Base-by-base conservation (phyloP, 2,329 filamentous ascomycete genomes). In the Fusarium pseudograminearum region DNA sequence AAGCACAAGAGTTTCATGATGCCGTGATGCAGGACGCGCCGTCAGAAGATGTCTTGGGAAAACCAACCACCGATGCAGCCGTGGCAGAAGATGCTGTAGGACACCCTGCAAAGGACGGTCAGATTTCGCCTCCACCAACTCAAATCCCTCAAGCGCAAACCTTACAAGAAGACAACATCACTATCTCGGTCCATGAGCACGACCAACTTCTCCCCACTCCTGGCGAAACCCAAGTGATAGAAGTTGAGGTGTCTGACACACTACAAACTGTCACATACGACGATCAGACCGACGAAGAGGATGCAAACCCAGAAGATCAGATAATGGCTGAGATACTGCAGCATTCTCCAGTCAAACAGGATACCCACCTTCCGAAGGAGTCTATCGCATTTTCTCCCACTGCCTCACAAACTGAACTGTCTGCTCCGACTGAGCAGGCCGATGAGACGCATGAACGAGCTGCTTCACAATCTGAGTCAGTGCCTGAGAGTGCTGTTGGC, bases 321-420 rank as follows among this genome's bases (percentile, higher is more conserved):
- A 72, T 77, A 57, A 77, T 77, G 71, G 65, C 69, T 31, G 76
- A 77, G 61, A 74, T 74, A 31, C 51, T 75, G 33, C 75, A 77
- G 45, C 72, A 73, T 31, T 74, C 75, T 54, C 73, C 76, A 4
- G 47, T 52, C 26, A 67, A 50, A 28, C 50, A 44, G 22, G 54
- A 66, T 18, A 51, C 47, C 18, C 57, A 36, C 50, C 44, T 53
- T 34, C 41, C 51, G 48, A 56, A 22, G 31, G 63, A 68, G 57
- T 47, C 65, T 67, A 55, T 42, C 38, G 48, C 44, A 36, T 51
- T 28, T 15, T 64, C 69, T 47, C 46, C 72, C 30, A 33, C 54
- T 56, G 33, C 36, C 31, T 64, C 71, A 26, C 56, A 62, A 20
- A 47, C 58, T 22, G 57, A 48, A 48, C 62, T 68, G n/a, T 47